Percentiles rank a stretch among this genome's conserved stretches.
Conservation (phyloP, 441 rosid genomes). For the Capsella rubella region DNA sequence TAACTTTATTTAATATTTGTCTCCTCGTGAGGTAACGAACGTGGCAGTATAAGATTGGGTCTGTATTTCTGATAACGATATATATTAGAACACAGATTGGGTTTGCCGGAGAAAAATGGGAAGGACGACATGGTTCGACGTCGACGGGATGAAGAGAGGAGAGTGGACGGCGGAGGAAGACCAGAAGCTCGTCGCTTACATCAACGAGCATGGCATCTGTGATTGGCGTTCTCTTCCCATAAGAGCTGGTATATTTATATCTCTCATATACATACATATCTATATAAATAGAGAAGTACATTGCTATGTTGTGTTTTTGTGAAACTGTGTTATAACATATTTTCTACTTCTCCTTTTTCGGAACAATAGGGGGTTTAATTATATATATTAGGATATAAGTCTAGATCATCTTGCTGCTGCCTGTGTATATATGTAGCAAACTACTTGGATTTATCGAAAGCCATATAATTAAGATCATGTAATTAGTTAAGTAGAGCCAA, state of each 20-base stretch:
- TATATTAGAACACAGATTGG: background rate
- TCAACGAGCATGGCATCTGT: constrained; percentile 51
- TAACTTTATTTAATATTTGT: background rate
- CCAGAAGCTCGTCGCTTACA: constrained; percentile 50
- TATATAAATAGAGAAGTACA: background rate
- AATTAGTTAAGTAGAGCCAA: too few species aligned
- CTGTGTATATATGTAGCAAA: too few species aligned
- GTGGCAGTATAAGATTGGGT: constrained; percentile 7
- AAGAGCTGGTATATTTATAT: constrained; percentile 47
- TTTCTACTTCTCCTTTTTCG: background rate
- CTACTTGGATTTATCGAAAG: too few species aligned
- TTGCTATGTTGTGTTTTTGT: background rate
- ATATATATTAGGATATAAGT: background rate
- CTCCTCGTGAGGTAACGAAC: too few species aligned
- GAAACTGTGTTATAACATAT: background rate
- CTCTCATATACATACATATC: too few species aligned
- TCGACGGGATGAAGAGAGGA: constrained; percentile 54
- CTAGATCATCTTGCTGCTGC: background rate
- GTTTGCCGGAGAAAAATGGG: constrained; percentile 46
- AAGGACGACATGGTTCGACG: constrained; percentile 46
- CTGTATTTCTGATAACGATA: background rate
- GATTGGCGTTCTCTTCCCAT: constrained; percentile 56
- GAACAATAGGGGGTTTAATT: background rate
- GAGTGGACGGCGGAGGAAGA: constrained; percentile 55
- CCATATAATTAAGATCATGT: too few species aligned